Conservation (phyloP, 2,329 filamentous ascomycete species). For the Botryosphaeria dothidea region DNA sequence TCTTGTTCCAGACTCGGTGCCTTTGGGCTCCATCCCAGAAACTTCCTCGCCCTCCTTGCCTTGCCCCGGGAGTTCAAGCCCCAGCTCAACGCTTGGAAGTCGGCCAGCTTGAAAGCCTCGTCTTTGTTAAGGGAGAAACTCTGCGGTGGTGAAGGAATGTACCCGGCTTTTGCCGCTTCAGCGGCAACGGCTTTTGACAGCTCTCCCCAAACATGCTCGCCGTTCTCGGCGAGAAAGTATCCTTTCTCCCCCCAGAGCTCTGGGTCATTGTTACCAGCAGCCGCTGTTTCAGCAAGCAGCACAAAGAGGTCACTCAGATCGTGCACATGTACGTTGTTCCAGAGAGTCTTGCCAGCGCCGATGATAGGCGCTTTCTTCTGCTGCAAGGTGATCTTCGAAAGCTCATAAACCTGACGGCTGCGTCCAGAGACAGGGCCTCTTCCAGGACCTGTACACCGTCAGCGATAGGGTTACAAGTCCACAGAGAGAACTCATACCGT, state of each 20-base stretch:
- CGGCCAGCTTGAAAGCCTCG: conserved; percentile 8
- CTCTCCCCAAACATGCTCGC: conserved; percentile 64
- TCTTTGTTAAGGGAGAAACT: not conserved
- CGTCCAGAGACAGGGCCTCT: conserved; percentile 56
- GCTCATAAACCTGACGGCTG: conserved; percentile 59
- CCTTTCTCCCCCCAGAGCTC: conserved; percentile 59
- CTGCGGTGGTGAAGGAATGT: not conserved
- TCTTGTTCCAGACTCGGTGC: conserved; percentile 28
- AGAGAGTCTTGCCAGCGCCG: conserved; percentile 57
- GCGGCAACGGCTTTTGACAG: conserved; percentile 43
- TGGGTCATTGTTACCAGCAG: conserved; percentile 42
- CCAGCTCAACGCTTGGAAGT: conserved; percentile 9
- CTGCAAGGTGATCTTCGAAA: conserved; percentile 53
- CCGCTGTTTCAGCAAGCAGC: conserved; percentile 59
- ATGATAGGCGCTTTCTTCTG: conserved; percentile 56
- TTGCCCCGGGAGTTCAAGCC: conserved; percentile 44
- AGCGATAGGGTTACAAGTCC: no score
- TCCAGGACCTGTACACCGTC: conserved; percentile 53
- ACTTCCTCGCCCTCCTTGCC: conserved; percentile 56
- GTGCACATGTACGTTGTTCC: conserved; percentile 60
- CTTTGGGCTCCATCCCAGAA: conserved; percentile 61
- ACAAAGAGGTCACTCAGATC: conserved; percentile 61
- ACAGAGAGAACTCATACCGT: conserved; percentile 55
- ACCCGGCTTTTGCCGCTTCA: conserved; percentile 45
- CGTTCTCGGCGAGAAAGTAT: conserved; percentile 70